phyloP scores from a whole-genome alignment of 805 yeast genomes.

The Candida yuanshanica region DNA sequence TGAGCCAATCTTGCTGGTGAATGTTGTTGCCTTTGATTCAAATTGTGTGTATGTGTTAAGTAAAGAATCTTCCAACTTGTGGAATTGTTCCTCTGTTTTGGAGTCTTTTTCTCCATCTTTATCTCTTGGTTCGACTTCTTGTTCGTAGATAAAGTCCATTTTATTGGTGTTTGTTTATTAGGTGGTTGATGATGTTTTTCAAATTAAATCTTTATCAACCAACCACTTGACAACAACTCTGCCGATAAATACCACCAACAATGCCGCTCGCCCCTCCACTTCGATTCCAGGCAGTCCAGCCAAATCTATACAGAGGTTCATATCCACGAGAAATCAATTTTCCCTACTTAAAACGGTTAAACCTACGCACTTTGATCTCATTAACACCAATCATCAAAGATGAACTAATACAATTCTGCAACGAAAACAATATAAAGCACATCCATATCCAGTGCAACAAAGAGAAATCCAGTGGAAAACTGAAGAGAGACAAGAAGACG shows the following conservation, averaged over 20 bases:
- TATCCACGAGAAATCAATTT: slow-evolving; percentile 76
- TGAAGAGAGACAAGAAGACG: slow-evolving; percentile 75
- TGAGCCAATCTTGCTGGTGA: no score
- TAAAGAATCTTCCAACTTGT: slow-evolving; percentile 47
- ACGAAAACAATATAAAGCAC: slow-evolving; percentile 45
- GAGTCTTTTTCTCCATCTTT: slow-evolving; percentile 15
- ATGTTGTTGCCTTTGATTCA: slow-evolving; percentile 33
- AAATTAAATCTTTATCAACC: background rate
- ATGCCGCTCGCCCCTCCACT: slow-evolving; percentile 61
- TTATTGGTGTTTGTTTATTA: background rate
- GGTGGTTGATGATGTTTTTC: background rate
- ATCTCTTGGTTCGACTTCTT: slow-evolving; percentile 8
- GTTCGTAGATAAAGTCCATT: slow-evolving; percentile 24
- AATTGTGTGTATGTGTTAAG: slow-evolving; percentile 42
- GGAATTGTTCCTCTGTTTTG: slow-evolving; percentile 48
- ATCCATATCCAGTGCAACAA: slow-evolving; percentile 65
- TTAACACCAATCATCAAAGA: slow-evolving; percentile 67
- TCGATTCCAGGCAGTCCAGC: slow-evolving; percentile 66
- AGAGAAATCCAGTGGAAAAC: slow-evolving; percentile 44
- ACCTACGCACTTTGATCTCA: slow-evolving; percentile 67
- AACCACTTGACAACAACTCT: background rate
- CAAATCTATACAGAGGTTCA: slow-evolving; percentile 74
- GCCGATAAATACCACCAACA: background rate
- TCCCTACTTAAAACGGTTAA: slow-evolving; percentile 58
- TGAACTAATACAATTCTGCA: slow-evolving; percentile 45